Evolutionary conservation across 1,284 basidiomycete species (phyloP).

Genomic region (Microbotryum violaceum): DNA sequence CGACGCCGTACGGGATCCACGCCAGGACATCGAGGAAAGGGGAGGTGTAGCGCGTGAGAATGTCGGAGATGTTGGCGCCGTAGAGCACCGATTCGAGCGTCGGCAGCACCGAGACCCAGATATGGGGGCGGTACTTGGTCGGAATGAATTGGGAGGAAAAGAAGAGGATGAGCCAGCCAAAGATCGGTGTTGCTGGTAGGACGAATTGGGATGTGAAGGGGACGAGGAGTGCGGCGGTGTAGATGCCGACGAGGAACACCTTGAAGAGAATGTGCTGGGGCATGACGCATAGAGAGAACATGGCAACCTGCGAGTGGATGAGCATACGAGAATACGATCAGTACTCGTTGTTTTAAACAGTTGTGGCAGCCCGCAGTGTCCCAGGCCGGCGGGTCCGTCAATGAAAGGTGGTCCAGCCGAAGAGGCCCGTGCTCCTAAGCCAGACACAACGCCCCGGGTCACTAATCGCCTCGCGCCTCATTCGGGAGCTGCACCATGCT

Average conservation of each 20-base stretch:
- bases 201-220: conserved; percentile 91
- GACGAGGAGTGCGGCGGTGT: conserved; percentile 60
- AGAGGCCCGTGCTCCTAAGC: too few species aligned
- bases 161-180: conserved; percentile 65
- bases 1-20: conserved; percentile 91
- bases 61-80: conserved; percentile 93
- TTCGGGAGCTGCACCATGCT: too few species aligned
- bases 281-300: conserved; percentile 75
- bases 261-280: conserved; percentile 65
- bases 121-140: conserved; percentile 60
- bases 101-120: conserved; percentile 86
- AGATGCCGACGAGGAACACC: conserved; percentile 69
- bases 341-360: too few species aligned
- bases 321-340: too few species aligned
- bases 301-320: conserved; percentile 45
- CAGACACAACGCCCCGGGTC: too few species aligned
- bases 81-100: conserved; percentile 91
- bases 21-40: conserved; percentile 85
- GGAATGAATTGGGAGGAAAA: conserved; percentile 84
- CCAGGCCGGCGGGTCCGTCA: too few species aligned
- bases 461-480: too few species aligned
- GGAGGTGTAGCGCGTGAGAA: conserved; percentile 88
- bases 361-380: too few species aligned
- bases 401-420: too few species aligned
- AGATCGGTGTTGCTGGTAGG: conserved; percentile 76